These are phyloP conservation scores for Candida tunisiensis DNA, from an alignment of 1,139 yeast species.

Conservation along the genomic window DNA sequence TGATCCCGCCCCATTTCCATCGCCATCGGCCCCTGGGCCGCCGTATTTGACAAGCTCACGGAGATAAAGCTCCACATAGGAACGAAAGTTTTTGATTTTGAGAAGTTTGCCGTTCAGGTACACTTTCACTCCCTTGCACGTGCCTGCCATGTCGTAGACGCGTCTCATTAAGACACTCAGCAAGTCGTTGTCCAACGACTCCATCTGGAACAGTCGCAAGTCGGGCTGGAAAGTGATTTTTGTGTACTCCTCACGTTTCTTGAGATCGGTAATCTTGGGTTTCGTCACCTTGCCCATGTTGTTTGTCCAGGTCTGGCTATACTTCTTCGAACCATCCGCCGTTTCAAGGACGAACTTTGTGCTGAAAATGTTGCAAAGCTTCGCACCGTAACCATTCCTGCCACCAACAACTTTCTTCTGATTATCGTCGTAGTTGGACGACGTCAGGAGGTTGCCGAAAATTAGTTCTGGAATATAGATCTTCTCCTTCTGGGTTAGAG, in stretches of 20 bases:
- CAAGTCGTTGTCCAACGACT: constrained; percentile 59
- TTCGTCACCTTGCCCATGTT: constrained; percentile 71
- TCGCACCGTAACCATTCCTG: constrained; percentile 97
- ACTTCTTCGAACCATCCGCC: constrained; percentile 55
- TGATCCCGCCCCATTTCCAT: no score
- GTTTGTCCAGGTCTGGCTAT: constrained; percentile 70
- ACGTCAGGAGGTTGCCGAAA: constrained; percentile 87
- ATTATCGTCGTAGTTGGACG: constrained; percentile 91
- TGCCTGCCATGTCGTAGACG: constrained; percentile 91
- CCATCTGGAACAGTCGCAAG: constrained; percentile 71
- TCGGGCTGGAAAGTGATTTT: constrained; percentile 86
- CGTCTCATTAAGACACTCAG: constrained; percentile 79
- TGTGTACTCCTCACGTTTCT: constrained; percentile 63
- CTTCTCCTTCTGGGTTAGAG: no score
- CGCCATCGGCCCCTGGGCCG: constrained; percentile 15
- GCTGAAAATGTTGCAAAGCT: constrained; percentile 83
- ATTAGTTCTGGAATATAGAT: constrained; percentile 93
- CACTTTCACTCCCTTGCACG: constrained; percentile 74
- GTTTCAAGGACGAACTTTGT: constrained; percentile 81
- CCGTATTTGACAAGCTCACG: constrained; percentile 37
- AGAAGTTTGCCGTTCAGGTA: constrained; percentile 61
- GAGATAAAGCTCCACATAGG: constrained; percentile 80
- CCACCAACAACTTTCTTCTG: constrained; percentile 97
- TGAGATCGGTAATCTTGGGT: constrained; percentile 51
- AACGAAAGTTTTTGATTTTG: constrained; percentile 58